Base-by-base conservation (phyloP, 768 basidiomycete genomes). In the Naganishia vaughanmartiniae region DNA sequence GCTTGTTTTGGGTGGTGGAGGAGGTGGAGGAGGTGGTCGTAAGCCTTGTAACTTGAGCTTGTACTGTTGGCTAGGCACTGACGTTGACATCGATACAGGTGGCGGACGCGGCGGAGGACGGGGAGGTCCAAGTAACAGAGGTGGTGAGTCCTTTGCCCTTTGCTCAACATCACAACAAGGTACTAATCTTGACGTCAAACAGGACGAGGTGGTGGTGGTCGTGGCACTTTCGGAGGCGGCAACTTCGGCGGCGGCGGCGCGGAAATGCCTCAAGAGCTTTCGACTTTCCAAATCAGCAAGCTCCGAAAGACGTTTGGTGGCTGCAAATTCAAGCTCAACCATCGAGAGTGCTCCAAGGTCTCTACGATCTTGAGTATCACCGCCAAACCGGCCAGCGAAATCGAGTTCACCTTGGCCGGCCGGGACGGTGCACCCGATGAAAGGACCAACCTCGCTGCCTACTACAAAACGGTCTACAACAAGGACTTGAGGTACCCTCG, bases 291-390 rank as follows among this genome's bases (percentile, higher is more conserved):
- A 39, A 72, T 75, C 70, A 70, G 67, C 58, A 75, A 74, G 65
- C 75, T 82, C 33, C 75, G 76, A 58, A 74, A 76, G 30, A 67
- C 76, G 24, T 75, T 82, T 60, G 71, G 72, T 19, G 73, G 55
- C 3, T 79, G 79, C 30, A 69, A 81, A 75, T 78, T 78, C 67
- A 74, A 71, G 21, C 74, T 79, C 45, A 80, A 75, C 48, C 79
- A 80, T 66, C 72, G 79, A 45, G 51, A 66, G 7, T 74, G 70
- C 36, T 56, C 56, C 30, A 66, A 78, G 60, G 69, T 76, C 7
- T 76, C 76, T 67, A 77, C 77, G 19, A 73, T 80, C 65, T 71
- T 74, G 53, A 73, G 73, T 15, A 68, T 81, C 53, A 78, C 78
- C 19, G 19, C 69, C 17, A 71, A 76, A 63, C 54, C 74, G 2